Conservation (phyloP, 306 rosid genomes). For the barrel medic (Medicago truncatula) region MtrunA17r5.0-ANR NC_053047.1:2918501-2919000, state of each 20-base stretch:
- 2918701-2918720: neutral
- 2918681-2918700: slow-evolving; percentile 54
- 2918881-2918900: too few relatives aligned
- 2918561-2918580: neutral
- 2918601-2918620: neutral
- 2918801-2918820: too few relatives aligned
- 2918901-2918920: too few relatives aligned
- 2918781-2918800: neutral
- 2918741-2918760: slow-evolving; percentile 63
- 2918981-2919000: too few relatives aligned
- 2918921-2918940: too few relatives aligned
- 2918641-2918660: neutral
- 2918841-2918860: too few relatives aligned
- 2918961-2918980: too few relatives aligned
- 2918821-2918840: too few relatives aligned
- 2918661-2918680: slow-evolving; percentile 51
- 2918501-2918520: neutral
- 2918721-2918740: slow-evolving; percentile 22
- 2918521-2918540: too few relatives aligned
- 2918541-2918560: too few relatives aligned
- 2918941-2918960: too few relatives aligned
- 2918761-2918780: slow-evolving; percentile 17
- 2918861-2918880: too few relatives aligned
- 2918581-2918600: slow-evolving; percentile 1
- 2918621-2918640: neutral